Evolutionary conservation across 1,284 basidiomycete species (phyloP).

Genomic region (Mycosarcoma mackinlayi): DNA sequence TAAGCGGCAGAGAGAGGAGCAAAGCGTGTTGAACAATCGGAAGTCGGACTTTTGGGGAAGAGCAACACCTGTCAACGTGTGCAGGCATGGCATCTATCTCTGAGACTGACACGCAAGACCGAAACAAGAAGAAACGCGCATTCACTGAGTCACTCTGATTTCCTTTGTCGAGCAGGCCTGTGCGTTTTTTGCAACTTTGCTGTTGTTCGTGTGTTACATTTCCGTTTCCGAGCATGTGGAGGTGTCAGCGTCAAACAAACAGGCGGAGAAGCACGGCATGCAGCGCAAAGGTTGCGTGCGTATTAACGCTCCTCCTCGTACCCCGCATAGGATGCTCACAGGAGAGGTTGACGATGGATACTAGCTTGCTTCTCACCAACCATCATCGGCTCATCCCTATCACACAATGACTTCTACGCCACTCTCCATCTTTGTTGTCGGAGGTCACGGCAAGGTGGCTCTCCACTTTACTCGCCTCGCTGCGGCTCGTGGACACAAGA

Average conservation of each 20-base stretch:
- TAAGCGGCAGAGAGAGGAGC: too few species aligned
- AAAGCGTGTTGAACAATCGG: too few species aligned
- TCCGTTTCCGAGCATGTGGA: background rate
- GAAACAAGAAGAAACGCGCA: too few species aligned
- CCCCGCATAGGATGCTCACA: background rate
- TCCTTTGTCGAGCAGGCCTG: too few species aligned
- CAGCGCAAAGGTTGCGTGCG: constrained; percentile 2
- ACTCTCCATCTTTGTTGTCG: constrained; percentile 53
- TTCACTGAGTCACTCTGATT: too few species aligned
- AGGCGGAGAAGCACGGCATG: constrained; percentile 25
- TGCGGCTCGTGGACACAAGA: constrained; percentile 42
- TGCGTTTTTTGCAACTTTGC: too few species aligned
- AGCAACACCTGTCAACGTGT: too few species aligned
- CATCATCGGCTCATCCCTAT: background rate
- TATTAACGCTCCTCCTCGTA: constrained; percentile 5
- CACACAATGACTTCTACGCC: constrained; percentile 24
- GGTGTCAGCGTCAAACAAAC: background rate
- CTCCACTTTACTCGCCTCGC: constrained; percentile 53
- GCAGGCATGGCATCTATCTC: too few species aligned
- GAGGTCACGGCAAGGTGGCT: constrained; percentile 58
- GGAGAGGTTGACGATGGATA: background rate
- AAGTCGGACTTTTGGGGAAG: too few species aligned
- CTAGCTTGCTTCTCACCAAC: background rate
- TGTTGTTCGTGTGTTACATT: too few species aligned
- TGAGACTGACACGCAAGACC: too few species aligned